These are phyloP conservation scores for Candida endomychidarum DNA, from an alignment of 805 yeast species.

Conservation along the genomic window DNA sequence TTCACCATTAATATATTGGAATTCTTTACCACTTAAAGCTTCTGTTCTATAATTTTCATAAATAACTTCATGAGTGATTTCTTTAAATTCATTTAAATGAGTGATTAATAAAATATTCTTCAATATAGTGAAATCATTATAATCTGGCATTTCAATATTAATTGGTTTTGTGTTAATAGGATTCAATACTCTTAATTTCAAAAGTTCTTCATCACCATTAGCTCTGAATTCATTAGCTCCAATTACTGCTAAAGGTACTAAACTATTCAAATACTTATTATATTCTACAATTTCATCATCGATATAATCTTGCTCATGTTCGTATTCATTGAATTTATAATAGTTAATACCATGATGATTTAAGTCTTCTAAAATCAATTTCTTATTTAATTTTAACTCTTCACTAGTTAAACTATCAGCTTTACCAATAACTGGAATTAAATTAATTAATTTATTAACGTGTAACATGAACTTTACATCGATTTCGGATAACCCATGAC, in stretches of 20 bases:
- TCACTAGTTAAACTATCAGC: conserved; percentile 43
- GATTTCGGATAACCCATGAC: conserved; percentile 44
- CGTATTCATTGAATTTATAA: conserved; percentile 67
- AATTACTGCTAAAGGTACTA: conserved; percentile 67
- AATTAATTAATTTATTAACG: conserved; percentile 42
- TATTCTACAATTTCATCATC: conserved; percentile 67
- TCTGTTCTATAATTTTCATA: conserved; percentile 91
- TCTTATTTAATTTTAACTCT: conserved; percentile 65
- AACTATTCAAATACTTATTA: conserved; percentile 60
- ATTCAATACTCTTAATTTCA: conserved; percentile 54
- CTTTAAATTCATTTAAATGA: conserved; percentile 86
- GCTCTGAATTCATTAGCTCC: conserved; percentile 66
- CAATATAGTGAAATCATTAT: conserved; percentile 76
- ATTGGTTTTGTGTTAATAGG: conserved; percentile 52
- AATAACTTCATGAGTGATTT: conserved; percentile 79
- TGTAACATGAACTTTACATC: conserved; percentile 43
- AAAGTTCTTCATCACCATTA: conserved; percentile 32
- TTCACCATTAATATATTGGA: conserved; percentile 32
- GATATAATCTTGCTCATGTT: conserved; percentile 47
- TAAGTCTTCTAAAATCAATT: conserved; percentile 74
- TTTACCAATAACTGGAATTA: conserved; percentile 45
- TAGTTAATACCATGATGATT: conserved; percentile 67
- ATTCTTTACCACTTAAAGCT: conserved; percentile 66
- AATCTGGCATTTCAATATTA: conserved; percentile 68
- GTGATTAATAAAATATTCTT: conserved; percentile 79